Evolutionary conservation across 192 early-diverging fungal species (phyloP).

Genomic region (Coemansia sp.): DNA sequence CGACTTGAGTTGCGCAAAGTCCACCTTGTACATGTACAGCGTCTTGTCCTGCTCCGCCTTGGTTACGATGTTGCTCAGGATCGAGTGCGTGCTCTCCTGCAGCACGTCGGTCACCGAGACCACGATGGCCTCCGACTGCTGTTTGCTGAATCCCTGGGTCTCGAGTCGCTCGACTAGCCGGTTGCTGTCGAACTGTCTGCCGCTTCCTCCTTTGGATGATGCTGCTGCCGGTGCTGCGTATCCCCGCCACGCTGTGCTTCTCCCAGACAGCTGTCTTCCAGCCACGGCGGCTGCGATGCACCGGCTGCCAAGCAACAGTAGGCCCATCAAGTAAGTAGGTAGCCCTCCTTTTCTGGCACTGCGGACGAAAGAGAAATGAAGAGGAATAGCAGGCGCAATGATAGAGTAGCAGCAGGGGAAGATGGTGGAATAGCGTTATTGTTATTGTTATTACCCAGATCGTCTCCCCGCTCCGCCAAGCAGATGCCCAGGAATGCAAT

Average conservation of each 20-base stretch:
- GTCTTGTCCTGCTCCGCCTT: slow-evolving; percentile 83
- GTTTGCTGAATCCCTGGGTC: slow-evolving; percentile 66
- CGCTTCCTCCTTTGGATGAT: not conserved
- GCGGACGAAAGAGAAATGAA: not conserved
- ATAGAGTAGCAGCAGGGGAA: too few relatives aligned
- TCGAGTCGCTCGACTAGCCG: slow-evolving; percentile 73
- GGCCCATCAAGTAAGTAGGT: not conserved
- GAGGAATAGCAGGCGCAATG: too few relatives aligned
- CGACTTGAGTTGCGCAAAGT: slow-evolving; percentile 83
- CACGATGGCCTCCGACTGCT: slow-evolving; percentile 79
- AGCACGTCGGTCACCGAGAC: slow-evolving; percentile 69
- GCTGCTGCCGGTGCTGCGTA: not conserved
- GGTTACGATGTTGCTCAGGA: slow-evolving; percentile 64
- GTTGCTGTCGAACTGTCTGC: slow-evolving; percentile 73
- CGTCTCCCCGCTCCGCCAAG: too few relatives aligned
- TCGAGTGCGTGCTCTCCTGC: slow-evolving; percentile 46
- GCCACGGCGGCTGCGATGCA: not conserved
- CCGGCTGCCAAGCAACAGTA: not conserved
- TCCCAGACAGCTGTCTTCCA: too few relatives aligned
- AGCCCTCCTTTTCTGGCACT: not conserved
- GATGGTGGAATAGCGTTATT: too few relatives aligned
- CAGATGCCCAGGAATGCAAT: too few relatives aligned
- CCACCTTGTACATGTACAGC: slow-evolving; percentile 84
- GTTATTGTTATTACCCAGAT: too few relatives aligned
- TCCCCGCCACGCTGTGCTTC: not conserved